Conservation (phyloP, 139 green algal genomes). For the Picochlorum sp. region DNA sequence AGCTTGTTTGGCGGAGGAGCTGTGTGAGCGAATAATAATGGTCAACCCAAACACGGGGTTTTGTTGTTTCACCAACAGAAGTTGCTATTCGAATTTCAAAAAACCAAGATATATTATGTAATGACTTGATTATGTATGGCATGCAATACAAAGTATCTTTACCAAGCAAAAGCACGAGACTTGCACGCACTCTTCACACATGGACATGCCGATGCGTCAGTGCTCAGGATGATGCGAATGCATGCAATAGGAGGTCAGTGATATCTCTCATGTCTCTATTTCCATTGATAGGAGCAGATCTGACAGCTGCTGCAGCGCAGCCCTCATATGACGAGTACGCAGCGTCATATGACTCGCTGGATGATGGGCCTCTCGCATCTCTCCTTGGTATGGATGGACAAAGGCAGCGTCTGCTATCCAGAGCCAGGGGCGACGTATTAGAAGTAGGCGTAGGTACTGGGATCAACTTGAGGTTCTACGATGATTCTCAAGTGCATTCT, state of each 20-base stretch:
- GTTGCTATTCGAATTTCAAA: too few relatives aligned
- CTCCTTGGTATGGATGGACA: conserved; percentile 46
- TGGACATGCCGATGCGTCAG: background rate
- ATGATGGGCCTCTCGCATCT: conserved; percentile 39
- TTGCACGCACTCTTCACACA: too few relatives aligned
- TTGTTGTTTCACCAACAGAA: too few relatives aligned
- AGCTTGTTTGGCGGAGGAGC: background rate
- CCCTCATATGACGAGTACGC: conserved; percentile 15
- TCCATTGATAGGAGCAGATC: conserved; percentile 1
- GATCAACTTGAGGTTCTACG: conserved; percentile 60
- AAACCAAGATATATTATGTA: too few relatives aligned
- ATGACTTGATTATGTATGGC: too few relatives aligned
- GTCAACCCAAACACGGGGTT: too few relatives aligned
- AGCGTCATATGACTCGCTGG: conserved; percentile 47
- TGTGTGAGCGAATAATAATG: background rate
- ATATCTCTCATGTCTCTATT: background rate
- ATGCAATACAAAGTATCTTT: too few relatives aligned
- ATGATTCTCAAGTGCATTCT: conserved; percentile 7
- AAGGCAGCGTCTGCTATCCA: conserved; percentile 29
- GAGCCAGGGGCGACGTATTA: conserved; percentile 49
- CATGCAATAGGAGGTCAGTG: too few relatives aligned
- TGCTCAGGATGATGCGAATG: too few relatives aligned
- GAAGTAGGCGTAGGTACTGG: conserved; percentile 65
- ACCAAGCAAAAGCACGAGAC: too few relatives aligned
- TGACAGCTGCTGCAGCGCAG: too few relatives aligned